Percentiles rank a stretch among this genome's conserved stretches.
Conservation (phyloP, 257 asterid species). For the Orobanche coerulescens region DNA sequence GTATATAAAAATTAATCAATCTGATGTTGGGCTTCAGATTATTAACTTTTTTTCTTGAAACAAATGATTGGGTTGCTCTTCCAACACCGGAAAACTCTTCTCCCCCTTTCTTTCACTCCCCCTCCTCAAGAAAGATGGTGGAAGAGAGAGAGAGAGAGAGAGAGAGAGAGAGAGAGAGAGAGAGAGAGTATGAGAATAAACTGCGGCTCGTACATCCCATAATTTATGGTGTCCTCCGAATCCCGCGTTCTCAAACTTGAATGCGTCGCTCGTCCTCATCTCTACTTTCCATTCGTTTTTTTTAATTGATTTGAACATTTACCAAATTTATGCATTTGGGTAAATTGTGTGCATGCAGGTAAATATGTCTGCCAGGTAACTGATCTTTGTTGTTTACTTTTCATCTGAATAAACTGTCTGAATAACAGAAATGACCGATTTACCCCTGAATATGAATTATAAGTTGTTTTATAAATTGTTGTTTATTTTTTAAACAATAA, state of each 20-base stretch:
- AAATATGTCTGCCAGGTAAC: no score
- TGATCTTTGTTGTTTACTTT: no score
- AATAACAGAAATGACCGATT: no score
- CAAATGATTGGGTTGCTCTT: neutral
- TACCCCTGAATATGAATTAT: no score
- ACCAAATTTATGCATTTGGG: no score
- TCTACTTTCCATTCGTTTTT: neutral
- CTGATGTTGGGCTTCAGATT: neutral
- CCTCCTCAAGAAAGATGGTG: conserved; percentile 11
- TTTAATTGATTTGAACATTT: no score
- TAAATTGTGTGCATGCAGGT: no score
- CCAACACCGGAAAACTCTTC: neutral
- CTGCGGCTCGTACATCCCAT: conserved; percentile 24
- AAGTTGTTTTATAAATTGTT: no score
- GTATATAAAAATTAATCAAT: neutral
- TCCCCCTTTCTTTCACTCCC: conserved; percentile 19
- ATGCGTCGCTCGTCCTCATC: neutral
- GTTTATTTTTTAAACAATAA: no score
- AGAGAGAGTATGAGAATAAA: conserved; percentile 6
- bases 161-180: neutral
- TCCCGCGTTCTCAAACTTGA: conserved; percentile 24
- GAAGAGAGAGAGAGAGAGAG: neutral
- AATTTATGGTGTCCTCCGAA: conserved; percentile 29
- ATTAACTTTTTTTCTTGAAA: neutral
- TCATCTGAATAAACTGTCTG: no score